These are phyloP conservation scores for Psilocybe cubensis DNA, from an alignment of 768 basidiomycete species.

Conservation along the genomic window DNA sequence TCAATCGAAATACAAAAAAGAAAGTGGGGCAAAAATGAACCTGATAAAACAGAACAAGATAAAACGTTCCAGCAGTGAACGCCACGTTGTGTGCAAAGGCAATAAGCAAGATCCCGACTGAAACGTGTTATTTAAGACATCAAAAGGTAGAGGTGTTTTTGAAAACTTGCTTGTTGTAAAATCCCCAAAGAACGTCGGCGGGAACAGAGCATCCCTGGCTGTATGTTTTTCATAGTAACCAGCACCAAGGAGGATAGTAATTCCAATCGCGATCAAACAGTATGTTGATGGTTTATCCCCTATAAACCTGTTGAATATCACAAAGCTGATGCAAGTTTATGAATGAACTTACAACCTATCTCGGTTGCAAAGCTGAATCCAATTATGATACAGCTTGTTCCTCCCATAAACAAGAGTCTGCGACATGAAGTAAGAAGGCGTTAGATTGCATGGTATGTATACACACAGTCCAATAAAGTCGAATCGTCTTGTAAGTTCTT, in stretches of 20 bases:
- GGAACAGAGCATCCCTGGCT: constrained; percentile 72
- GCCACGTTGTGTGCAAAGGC: constrained; percentile 83
- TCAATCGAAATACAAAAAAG: constrained; percentile 13
- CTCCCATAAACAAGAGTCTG: constrained; percentile 75
- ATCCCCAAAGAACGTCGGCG: constrained; percentile 62
- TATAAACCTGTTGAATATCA: constrained; percentile 32
- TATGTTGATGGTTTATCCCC: constrained; percentile 70
- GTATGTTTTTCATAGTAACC: constrained; percentile 73
- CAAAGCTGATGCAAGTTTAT: neutral
- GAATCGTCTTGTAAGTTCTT: constrained; percentile 55
- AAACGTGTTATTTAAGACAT: constrained; percentile 17
- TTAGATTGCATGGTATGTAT: neutral
- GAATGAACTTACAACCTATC: constrained; percentile 62
- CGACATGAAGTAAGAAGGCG: neutral
- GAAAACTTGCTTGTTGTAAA: constrained; percentile 56
- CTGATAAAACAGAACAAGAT: constrained; percentile 84
- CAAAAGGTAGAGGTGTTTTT: constrained; percentile 8
- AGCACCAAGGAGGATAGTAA: constrained; percentile 55
- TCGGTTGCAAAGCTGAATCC: constrained; percentile 80
- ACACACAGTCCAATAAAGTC: constrained; percentile 83
- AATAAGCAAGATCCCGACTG: constrained; percentile 69
- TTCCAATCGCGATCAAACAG: constrained; percentile 58
- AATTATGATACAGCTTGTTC: constrained; percentile 73
- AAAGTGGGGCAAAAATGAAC: constrained; percentile 37
- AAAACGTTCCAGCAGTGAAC: constrained; percentile 86